Evolutionary conservation across 1,284 basidiomycete species (phyloP), one percentile per base, ranked within the genome.

Genomic region (Stygiomarasmius scandens): DNA sequence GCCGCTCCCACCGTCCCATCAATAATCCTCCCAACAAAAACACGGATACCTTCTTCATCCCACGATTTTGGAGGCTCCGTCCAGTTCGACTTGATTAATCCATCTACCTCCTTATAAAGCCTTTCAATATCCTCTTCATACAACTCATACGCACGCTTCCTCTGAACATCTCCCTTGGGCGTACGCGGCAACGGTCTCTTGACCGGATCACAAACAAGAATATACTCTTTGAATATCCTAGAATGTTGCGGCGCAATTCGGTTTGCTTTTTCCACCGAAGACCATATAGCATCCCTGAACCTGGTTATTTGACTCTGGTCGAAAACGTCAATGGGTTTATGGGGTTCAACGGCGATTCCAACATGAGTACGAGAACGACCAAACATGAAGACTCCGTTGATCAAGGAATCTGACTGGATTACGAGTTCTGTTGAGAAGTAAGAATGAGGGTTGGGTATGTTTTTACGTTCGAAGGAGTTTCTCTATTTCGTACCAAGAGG

Each of bases 191-290:
- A 49, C 11, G 55, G 58, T 71, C 66, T 68, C 34, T 72, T 72
- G 5, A 65, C 63, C 4, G 55, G 51, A 19, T 55, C 50, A 1
- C 65, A 62, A 16, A 70, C 62, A 14, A 72, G 25, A 25, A 74
- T 66, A 64, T 70, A 67, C 47, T 71, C 71, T 34, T 69, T 70
- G 54, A 69, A 71, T 2, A 77, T 69, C 20, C 69, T 57, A 23
- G 71, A 73, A 34, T 71, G 75, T 4, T 61, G 52, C 0, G 73
- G 73, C 1, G 68, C 69, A 1, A 58, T 61, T 19, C 29, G 59
- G 56, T 76, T 77, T 0, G 72, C 76, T 24, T 68, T 66, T 38
- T 74, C 69, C 2, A 75, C 59, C 0, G 62, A 57, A 11, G 58
- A 61, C 60, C 61, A 62, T 14, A 62, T 58, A 16, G 45, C 34